Evolutionary conservation across 129 eudicot species (phyloP).

Genomic region (Rutidosis leptorrhynchoides): DNA sequence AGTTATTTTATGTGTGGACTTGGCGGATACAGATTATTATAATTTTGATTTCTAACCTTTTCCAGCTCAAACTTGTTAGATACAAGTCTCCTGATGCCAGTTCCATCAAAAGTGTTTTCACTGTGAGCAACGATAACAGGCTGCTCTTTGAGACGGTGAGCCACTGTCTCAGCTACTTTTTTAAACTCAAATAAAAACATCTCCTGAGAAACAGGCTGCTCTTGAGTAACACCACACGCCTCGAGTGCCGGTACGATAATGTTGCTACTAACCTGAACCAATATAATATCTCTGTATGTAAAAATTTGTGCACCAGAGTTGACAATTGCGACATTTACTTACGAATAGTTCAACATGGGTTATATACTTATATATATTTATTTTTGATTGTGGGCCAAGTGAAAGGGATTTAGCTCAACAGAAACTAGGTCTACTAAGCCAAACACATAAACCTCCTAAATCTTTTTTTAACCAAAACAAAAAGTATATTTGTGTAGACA

Average conservation of each 20-base stretch:
- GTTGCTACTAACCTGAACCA: slow-evolving; percentile 64
- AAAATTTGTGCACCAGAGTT: not conserved
- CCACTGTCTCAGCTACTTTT: slow-evolving; percentile 49
- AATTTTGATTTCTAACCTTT: slow-evolving; percentile 52
- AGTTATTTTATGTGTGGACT: too few species aligned
- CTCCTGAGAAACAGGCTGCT: slow-evolving; percentile 54
- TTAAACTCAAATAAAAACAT: slow-evolving; percentile 60
- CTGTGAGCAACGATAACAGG: slow-evolving; percentile 98
- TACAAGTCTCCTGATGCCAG: slow-evolving; percentile 65
- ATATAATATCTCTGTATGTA: slow-evolving; percentile 12
- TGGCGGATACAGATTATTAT: too few species aligned
- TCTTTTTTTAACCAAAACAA: too few species aligned
- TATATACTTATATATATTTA: not conserved
- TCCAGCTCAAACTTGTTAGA: slow-evolving; percentile 90
- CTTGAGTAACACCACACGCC: slow-evolving; percentile 34
- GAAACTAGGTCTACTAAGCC: not conserved
- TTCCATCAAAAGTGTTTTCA: slow-evolving; percentile 82
- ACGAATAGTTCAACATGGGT: not conserved
- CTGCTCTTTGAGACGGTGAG: slow-evolving; percentile 71
- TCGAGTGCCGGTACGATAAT: slow-evolving; percentile 66
- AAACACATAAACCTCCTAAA: not conserved
- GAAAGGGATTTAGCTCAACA: not conserved
- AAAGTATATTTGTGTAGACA: not conserved
- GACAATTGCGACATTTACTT: not conserved
- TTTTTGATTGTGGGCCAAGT: not conserved